Conservation (phyloP, 2,329 filamentous ascomycete genomes). For the Chaetomiaceae sp. region DNA sequence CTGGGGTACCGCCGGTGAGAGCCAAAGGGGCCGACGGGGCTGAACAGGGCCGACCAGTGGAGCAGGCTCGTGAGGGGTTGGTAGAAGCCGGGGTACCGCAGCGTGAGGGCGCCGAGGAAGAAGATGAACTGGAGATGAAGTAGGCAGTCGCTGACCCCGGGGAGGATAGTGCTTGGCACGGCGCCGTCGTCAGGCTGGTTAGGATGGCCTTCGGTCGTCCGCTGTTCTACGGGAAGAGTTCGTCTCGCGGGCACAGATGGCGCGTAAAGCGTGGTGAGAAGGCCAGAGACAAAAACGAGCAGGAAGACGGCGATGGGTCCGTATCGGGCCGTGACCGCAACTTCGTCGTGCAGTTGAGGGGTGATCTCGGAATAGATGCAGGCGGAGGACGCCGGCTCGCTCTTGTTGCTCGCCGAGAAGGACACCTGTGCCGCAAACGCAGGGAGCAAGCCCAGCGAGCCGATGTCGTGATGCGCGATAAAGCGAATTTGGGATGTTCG, state of each 20-base stretch:
- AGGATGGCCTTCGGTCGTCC: not conserved
- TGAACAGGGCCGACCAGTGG: conserved; percentile 1
- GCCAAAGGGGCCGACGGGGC: conserved; percentile 1
- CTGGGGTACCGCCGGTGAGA: not conserved
- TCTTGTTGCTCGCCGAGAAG: not conserved
- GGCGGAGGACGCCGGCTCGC: not conserved
- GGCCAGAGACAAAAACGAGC: not conserved
- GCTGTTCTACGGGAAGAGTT: no score
- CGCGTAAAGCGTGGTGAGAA: not conserved
- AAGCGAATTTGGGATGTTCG: not conserved
- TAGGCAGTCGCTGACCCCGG: conserved; percentile 1
- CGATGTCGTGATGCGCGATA: not conserved
- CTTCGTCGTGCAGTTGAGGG: not conserved
- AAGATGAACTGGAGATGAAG: conserved; percentile 3
- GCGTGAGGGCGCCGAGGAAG: conserved; percentile 1
- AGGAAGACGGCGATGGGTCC: conserved; percentile 1
- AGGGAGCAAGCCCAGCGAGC: not conserved
- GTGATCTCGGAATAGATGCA: conserved; percentile 3
- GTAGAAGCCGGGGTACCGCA: conserved; percentile 6
- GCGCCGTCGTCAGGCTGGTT: not conserved
- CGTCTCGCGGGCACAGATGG: not conserved
- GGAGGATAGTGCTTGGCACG: not conserved
- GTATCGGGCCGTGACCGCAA: not conserved
- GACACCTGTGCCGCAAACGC: not conserved
- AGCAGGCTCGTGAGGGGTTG: not conserved